phyloP scores from a whole-genome alignment of 208 protist species.

The Leishmania arabica region DNA sequence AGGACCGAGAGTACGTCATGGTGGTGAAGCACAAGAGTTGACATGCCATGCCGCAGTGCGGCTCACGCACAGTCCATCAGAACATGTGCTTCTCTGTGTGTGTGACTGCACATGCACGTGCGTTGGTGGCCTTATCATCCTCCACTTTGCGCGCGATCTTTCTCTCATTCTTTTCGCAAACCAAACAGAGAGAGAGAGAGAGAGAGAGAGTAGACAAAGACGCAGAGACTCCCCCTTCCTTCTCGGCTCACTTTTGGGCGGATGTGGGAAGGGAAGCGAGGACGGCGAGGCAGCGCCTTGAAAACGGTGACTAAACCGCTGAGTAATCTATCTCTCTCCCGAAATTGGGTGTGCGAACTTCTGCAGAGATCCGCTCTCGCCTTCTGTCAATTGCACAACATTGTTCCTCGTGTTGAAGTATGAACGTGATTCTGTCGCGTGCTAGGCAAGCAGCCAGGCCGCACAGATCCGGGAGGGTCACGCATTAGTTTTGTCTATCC shows the following conservation, averaged over 20 bases:
- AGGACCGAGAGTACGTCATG: not conserved
- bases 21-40: not conserved
- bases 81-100: not conserved
- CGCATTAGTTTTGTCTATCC: not conserved
- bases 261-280: not conserved
- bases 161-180: not conserved
- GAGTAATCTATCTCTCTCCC: not conserved
- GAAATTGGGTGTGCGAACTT: not conserved
- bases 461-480: not conserved
- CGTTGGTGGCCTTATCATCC: not conserved
- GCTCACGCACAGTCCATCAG: not conserved
- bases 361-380: not conserved
- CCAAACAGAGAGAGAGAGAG: not conserved
- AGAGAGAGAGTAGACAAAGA: too few species aligned
- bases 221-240: not conserved
- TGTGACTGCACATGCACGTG: not conserved
- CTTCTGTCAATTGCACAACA: not conserved
- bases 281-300: not conserved
- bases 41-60: not conserved
- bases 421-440: not conserved
- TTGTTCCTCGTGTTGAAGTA: not conserved
- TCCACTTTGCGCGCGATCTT: not conserved
- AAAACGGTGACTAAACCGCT: not conserved
- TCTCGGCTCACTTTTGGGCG: not conserved
- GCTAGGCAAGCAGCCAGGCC: not conserved